Evolutionary conservation across 306 rosid species (phyloP).

Genomic region (Quercus parvula): DNA sequence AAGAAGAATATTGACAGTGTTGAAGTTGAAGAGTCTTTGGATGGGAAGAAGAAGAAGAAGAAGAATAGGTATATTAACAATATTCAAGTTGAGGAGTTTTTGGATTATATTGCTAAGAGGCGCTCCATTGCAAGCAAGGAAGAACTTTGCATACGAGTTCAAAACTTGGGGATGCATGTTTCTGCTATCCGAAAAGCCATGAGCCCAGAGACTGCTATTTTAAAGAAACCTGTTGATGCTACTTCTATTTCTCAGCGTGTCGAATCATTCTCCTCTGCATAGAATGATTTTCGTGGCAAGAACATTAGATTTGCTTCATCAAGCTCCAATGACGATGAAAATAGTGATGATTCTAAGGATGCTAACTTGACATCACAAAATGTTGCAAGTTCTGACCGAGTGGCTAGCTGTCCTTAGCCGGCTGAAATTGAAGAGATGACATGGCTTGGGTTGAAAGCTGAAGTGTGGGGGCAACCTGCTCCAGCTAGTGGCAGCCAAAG

Average conservation of each 20-base stretch:
- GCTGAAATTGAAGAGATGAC: constrained; percentile 77
- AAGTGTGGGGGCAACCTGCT: constrained; percentile 23
- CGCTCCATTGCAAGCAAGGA: constrained; percentile 49
- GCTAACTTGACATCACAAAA: constrained; percentile 36
- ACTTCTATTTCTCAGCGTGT: constrained; percentile 63
- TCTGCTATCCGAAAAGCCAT: constrained; percentile 50
- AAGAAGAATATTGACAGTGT: constrained; percentile 2
- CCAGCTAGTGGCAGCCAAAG: constrained; percentile 32
- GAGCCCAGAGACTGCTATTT: constrained; percentile 34
- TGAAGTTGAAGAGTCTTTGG: constrained; percentile 56
- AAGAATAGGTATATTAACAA: neutral
- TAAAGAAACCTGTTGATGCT: constrained; percentile 23
- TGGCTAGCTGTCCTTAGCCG: constrained; percentile 85
- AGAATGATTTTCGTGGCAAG: constrained; percentile 54
- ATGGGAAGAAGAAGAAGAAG: constrained; percentile 1
- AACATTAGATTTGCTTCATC: constrained; percentile 65
- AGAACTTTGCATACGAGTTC: constrained; percentile 74
- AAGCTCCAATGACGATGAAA: too few relatives aligned
- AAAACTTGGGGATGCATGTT: constrained; percentile 58
- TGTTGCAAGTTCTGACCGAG: constrained; percentile 48
- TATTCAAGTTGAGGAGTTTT: constrained; percentile 49
- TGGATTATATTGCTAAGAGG: constrained; percentile 68
- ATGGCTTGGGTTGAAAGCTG: constrained; percentile 59
- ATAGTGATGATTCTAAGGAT: neutral
- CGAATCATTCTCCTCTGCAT: constrained; percentile 59